A percentile compares a stretch with the other conserved stretches of the same genome.
Conservation (phyloP, 2,329 filamentous ascomycete species). For the Aureobasidium pullulans region DNA sequence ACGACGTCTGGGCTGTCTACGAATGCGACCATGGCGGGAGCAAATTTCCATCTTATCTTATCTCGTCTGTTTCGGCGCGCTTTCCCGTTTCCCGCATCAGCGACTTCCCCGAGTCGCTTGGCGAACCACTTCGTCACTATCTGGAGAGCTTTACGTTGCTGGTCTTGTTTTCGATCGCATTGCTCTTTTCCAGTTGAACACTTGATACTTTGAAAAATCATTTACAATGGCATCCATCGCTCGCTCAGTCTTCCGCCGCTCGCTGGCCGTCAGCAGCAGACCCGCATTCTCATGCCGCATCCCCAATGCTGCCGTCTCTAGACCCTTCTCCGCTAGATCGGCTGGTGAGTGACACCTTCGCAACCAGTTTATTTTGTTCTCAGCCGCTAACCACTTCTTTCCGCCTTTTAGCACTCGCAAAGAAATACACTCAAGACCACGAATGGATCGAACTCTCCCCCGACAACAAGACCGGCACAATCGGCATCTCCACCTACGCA, state of each 20-base stretch:
- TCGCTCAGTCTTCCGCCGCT: conserved; percentile 11
- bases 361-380: not conserved
- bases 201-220: not conserved
- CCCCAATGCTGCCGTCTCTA: not conserved
- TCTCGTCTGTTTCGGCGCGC: not conserved
- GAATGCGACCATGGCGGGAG: not conserved
- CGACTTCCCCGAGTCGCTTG: not conserved
- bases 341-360: not conserved
- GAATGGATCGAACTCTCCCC: conserved; percentile 91
- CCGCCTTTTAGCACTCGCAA: conserved; percentile 48
- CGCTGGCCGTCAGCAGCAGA: conserved; percentile 11
- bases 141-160: not conserved
- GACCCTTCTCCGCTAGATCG: conserved; percentile 11
- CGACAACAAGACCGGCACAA: conserved; percentile 52
- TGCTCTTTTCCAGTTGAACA: not conserved
- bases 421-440: conserved; percentile 94
- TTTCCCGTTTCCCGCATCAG: not conserved
- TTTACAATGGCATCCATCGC: conserved; percentile 15
- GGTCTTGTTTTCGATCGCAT: not conserved
- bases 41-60: conserved; percentile 13
- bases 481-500: conserved; percentile 87
- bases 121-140: not conserved
- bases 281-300: conserved; percentile 1
- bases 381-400: not conserved
- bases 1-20: not conserved